A percentile compares a stretch with the other conserved stretches of the same genome.
Evolutionary conservation across 2,329 filamentous ascomycete species (phyloP).

Genomic region (Aspergillus bombycis): DNA sequence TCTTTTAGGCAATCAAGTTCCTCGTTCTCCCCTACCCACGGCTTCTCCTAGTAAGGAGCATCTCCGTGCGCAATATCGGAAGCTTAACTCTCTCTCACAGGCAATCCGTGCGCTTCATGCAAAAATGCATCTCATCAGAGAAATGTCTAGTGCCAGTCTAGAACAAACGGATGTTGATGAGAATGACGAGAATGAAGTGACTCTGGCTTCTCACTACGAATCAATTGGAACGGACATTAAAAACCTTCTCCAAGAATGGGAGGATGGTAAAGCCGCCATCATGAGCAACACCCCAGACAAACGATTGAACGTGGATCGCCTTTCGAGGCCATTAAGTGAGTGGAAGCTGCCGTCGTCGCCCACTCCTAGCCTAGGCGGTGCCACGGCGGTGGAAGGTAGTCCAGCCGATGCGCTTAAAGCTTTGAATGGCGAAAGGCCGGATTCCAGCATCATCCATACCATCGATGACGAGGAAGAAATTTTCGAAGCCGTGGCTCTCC

Average conservation of each 20-base stretch:
- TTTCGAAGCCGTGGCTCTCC: constrained; percentile 86
- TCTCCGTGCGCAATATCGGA: constrained; percentile 82
- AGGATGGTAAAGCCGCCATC: constrained; percentile 80
- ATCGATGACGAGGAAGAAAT: constrained; percentile 69
- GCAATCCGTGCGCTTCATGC: constrained; percentile 91
- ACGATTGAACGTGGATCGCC: constrained; percentile 67
- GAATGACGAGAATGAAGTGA: constrained; percentile 77
- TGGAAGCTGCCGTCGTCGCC: constrained; percentile 47
- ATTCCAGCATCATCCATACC: constrained; percentile 30
- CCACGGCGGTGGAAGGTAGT: constrained; percentile 57
- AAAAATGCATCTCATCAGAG: constrained; percentile 87
- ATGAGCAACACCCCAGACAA: constrained; percentile 74
- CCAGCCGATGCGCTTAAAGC: constrained; percentile 74
- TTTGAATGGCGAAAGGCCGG: constrained; percentile 68
- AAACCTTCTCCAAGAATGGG: constrained; percentile 80
- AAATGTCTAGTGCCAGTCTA: constrained; percentile 80
- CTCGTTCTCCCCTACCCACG: constrained; percentile 63
- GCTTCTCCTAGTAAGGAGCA: constrained; percentile 77
- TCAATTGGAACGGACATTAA: constrained; percentile 88
- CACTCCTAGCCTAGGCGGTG: constrained; percentile 49
- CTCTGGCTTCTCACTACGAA: constrained; percentile 87
- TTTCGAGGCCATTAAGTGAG: constrained; percentile 56
- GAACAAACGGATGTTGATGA: constrained; percentile 73
- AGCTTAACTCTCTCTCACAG: constrained; percentile 84
- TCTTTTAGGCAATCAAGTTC: constrained; percentile 43